Evolutionary conservation across 768 basidiomycete species (phyloP).

Genomic region (Vararia minispora): DNA sequence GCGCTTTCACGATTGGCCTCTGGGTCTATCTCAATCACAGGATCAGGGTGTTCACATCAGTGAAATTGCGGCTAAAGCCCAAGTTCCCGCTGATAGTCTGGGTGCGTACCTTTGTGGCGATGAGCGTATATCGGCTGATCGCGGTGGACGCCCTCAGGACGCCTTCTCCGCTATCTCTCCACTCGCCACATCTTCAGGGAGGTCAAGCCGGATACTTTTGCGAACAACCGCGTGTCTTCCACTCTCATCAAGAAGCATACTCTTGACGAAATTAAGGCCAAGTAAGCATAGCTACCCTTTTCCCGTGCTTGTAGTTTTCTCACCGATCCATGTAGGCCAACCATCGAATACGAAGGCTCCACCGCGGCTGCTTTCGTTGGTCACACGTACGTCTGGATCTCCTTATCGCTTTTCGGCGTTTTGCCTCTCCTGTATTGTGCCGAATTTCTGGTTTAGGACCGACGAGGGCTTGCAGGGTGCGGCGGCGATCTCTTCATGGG

Average conservation of each 20-base stretch:
- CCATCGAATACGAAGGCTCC: constrained; percentile 11
- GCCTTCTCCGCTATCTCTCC: constrained; percentile 27
- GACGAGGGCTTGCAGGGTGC: constrained; percentile 5
- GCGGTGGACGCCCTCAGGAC: constrained; percentile 16
- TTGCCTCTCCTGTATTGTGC: background rate
- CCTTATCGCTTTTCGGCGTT: background rate
- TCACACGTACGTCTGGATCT: constrained; percentile 10
- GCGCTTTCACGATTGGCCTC: no score
- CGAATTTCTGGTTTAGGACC: constrained; percentile 2
- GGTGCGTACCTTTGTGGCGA: constrained; percentile 2
- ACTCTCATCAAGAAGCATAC: constrained; percentile 23
- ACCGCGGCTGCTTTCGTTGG: constrained; percentile 14
- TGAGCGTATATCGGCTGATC: background rate
- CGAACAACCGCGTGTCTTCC: constrained; percentile 28
- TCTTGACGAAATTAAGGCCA: constrained; percentile 12
- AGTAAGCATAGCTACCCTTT: background rate
- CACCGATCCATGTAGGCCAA: background rate
- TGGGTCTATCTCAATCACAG: no score
- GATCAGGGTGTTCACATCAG: constrained; percentile 7
- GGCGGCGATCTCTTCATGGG: background rate
- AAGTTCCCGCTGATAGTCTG: constrained; percentile 5
- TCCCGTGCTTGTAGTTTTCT: background rate
- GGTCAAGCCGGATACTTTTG: constrained; percentile 25
- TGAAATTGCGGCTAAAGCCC: constrained; percentile 2
- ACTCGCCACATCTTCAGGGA: constrained; percentile 29